These are phyloP conservation scores for Acer campestre DNA, from an alignment of 345 rosid genomes.

Conservation along the genomic window DNA sequence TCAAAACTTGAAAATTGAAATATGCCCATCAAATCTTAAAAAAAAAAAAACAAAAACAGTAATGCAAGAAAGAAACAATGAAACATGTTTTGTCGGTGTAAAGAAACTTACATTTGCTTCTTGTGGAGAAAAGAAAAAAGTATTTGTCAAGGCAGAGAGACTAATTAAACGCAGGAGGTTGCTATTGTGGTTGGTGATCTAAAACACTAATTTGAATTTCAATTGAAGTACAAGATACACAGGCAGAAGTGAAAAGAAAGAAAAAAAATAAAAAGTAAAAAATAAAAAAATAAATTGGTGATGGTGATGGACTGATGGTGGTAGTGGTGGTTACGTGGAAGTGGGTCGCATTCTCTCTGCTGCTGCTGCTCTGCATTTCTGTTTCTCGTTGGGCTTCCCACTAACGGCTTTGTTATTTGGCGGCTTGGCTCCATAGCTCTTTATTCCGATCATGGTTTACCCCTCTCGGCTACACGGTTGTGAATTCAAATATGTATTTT, in stretches of 20 bases:
- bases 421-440: background rate
- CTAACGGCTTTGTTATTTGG: background rate
- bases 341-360: background rate
- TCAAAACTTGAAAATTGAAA: background rate
- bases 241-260: background rate
- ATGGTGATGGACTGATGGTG: background rate
- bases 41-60: background rate
- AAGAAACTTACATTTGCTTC: background rate
- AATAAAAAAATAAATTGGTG: background rate
- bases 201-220: background rate
- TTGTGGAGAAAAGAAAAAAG: background rate
- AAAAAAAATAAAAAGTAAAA: background rate
- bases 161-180: background rate
- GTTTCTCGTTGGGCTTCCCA: background rate
- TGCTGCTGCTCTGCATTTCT: background rate
- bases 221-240: background rate
- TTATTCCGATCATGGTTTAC: too few species aligned
- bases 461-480: fast-evolving
- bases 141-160: background rate
- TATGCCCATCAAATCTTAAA: conserved; percentile 2
- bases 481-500: too few species aligned
- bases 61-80: background rate
- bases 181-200: conserved; percentile 11
- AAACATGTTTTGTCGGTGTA: too few species aligned
- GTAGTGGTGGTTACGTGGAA: conserved; percentile 5